Conservation (phyloP, 768 basidiomycete genomes). For the Holtermanniella nyarrowii region DNA sequence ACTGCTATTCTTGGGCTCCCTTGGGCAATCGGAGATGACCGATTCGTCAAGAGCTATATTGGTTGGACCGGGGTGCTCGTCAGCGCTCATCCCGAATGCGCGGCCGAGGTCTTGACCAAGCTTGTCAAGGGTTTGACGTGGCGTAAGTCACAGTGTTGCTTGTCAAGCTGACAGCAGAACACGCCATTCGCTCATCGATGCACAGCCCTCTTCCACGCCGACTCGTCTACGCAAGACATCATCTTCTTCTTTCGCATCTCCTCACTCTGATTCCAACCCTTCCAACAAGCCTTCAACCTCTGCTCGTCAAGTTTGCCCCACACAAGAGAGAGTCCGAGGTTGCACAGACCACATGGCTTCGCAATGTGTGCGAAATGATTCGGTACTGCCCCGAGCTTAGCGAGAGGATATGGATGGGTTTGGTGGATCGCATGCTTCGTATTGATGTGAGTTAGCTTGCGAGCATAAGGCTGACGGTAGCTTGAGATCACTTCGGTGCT, state of each 20-base stretch:
- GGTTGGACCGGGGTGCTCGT: conserved; percentile 84
- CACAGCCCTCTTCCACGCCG: conserved; percentile 58
- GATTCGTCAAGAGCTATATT: conserved; percentile 77
- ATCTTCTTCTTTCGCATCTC: conserved; percentile 75
- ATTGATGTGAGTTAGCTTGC: conserved; percentile 63
- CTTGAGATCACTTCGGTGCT: conserved; percentile 95
- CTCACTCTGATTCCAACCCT: conserved; percentile 83
- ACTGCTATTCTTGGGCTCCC: conserved; percentile 77
- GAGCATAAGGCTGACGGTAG: conserved; percentile 41
- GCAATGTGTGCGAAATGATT: conserved; percentile 71
- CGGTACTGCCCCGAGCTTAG: conserved; percentile 76
- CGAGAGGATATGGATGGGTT: conserved; percentile 71
- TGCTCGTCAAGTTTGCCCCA: conserved; percentile 76
- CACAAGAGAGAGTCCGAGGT: conserved; percentile 79
- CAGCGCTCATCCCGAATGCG: conserved; percentile 82
- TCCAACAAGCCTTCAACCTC: conserved; percentile 71
- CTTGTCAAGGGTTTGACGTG: conserved; percentile 77
- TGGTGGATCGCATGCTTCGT: conserved; percentile 87
- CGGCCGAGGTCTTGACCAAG: conserved; percentile 69
- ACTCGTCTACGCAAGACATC: conserved; percentile 73
- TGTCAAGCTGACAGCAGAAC: conserved; percentile 49
- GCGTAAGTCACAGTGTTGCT: conserved; percentile 48
- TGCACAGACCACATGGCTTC: conserved; percentile 76
- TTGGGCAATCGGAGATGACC: conserved; percentile 74
- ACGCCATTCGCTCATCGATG: conserved; percentile 4